Conservation (phyloP, 257 asterid species). For the Petunia secreta region DNA sequence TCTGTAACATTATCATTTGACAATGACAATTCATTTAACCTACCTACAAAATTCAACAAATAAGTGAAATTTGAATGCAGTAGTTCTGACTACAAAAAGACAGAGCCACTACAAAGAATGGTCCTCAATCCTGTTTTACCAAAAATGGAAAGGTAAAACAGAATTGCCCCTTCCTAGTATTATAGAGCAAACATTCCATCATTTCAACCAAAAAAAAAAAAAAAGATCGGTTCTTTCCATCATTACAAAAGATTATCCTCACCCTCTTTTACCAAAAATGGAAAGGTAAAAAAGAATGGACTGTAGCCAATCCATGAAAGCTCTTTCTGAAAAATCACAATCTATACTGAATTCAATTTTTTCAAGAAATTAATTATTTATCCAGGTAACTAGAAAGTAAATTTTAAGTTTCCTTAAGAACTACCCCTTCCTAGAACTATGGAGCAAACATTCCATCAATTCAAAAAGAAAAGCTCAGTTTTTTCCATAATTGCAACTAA, state of each 20-base stretch:
- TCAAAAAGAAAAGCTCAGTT: too few relatives aligned
- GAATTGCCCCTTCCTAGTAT: neutral
- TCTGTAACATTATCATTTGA: conserved; percentile 13
- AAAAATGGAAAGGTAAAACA: neutral
- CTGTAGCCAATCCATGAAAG: neutral
- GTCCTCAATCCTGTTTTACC: neutral
- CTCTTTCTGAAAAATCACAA: neutral
- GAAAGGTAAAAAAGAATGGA: neutral
- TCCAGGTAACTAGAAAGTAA: neutral
- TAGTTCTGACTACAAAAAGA: neutral
- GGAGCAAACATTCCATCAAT: neutral
- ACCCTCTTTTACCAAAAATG: neutral
- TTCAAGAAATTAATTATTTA: neutral
- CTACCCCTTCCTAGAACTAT: neutral
- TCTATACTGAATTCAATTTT: neutral
- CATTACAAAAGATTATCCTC: neutral
- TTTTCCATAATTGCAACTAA: too few relatives aligned
- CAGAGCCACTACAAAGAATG: neutral
- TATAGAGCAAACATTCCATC: neutral
- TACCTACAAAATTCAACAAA: conserved; percentile 27
- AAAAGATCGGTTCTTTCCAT: neutral
- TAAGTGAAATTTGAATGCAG: neutral
- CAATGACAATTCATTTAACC: neutral
- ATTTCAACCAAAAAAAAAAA: neutral
- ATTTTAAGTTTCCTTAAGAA: neutral